phyloP scores from a whole-genome alignment of 208 protist genomes.

The Acanthamoeba polyphaga region DNA sequence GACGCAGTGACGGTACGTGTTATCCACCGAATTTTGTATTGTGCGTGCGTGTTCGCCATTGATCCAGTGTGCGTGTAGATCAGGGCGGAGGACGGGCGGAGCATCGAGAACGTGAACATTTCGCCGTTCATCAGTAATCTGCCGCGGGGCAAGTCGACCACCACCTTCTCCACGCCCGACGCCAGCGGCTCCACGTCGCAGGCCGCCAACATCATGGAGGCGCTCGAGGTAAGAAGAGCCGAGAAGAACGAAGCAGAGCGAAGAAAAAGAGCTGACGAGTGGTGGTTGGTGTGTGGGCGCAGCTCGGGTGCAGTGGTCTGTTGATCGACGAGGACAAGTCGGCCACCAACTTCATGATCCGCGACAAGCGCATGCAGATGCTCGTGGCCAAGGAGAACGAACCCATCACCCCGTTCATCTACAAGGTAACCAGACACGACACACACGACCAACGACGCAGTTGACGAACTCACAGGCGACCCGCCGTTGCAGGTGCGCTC shows the following conservation, averaged over 20 bases:
- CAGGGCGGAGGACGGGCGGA: constrained; percentile 95
- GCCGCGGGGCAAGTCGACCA: constrained; percentile 91
- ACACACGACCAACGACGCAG: background rate
- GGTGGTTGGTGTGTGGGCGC: constrained; percentile 78
- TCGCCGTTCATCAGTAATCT: constrained; percentile 95
- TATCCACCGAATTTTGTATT: background rate
- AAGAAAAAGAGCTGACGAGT: too few species aligned
- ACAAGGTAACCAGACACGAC: constrained; percentile 73
- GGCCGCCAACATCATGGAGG: constrained; percentile 95
- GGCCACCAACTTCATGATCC: constrained; percentile 97
- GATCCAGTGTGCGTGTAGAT: constrained; percentile 86
- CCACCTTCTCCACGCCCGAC: constrained; percentile 77
- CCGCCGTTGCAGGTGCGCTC: constrained; percentile 81
- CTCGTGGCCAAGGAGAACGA: constrained; percentile 93
- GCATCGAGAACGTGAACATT: constrained; percentile 94
- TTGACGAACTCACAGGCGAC: background rate
- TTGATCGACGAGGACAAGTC: constrained; percentile 97
- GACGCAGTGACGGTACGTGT: constrained; percentile 71
- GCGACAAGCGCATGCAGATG: constrained; percentile 93
- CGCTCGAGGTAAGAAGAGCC: constrained; percentile 90
- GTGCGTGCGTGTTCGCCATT: too few species aligned
- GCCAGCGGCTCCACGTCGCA: constrained; percentile 95
- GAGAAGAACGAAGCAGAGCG: too few species aligned
- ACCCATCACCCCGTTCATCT: constrained; percentile 95
- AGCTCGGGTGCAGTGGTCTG: constrained; percentile 92